Base-by-base conservation (phyloP, 805 yeast genomes). In the Yamadazyma tumulicola region DNA sequence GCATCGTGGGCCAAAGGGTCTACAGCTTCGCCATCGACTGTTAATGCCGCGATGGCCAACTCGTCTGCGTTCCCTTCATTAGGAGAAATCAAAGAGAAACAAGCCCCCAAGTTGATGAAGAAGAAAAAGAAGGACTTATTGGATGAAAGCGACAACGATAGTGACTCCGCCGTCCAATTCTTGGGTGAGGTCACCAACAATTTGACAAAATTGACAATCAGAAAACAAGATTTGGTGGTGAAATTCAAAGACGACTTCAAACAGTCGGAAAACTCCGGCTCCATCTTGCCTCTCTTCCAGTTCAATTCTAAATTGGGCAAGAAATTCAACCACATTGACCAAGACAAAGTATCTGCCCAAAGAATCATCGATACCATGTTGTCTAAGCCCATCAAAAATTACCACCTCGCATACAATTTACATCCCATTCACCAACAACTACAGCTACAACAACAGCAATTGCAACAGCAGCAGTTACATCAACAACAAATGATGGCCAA, bases 51-150 rank as follows among this genome's bases (percentile, higher is more conserved):
- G 15, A 52, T 72, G 43, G 64, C 77, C 3, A 67, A 72, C 47
- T 52, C 72, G 11, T 67, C 76, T 4, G 75, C 82, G 2, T 77
- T 79, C 66, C 81, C 84, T 31, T 69, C 83, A 1, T 61, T 77
- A 40, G 78, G 79, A 4, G 72, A 66, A 41, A 65, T 66, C 14
- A 60, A 55, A 39, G 66, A 64, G 13, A 60, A 58, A 36, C 62
- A 48, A 29, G 49, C 54, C 45, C 53, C 54, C 38, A 56, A 57
- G 38, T 51, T 50, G 37, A 49, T 51, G 29, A 62, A 60, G 38
- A 59, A 61, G 31, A 52, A 61, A 21, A 42, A 51, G n/a, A 53
- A 57, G 35, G 58, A 51, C 27, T 54, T 64, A 39, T 62, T 69
- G 8, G 79, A 74, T 53, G 79, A 74, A 42, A 64, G 74, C 22